These are phyloP conservation scores for Claviceps spartinae DNA, from an alignment of 2,329 filamentous ascomycete genomes.

Conservation along the genomic window DNA sequence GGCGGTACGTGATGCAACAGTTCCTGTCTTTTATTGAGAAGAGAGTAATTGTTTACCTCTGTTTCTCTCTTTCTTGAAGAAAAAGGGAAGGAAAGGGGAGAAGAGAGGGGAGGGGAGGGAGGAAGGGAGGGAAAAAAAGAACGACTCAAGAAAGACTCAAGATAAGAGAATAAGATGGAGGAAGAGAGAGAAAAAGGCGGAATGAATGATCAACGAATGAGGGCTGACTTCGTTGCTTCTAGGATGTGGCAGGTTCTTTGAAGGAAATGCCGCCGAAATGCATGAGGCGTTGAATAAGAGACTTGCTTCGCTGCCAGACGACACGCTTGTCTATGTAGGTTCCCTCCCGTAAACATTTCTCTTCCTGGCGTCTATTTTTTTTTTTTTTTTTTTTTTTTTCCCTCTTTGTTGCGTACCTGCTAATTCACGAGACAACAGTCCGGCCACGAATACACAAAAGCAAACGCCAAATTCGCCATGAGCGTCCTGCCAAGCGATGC, in stretches of 20 bases:
- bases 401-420: background rate
- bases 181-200: background rate
- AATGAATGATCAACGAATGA: background rate
- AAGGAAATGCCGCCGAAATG: constrained; percentile 84
- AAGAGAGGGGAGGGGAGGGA: too few species aligned
- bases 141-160: background rate
- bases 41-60: too few species aligned
- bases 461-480: constrained; percentile 78
- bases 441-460: constrained; percentile 96
- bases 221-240: background rate
- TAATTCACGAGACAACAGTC: constrained; percentile 37
- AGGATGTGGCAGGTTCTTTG: constrained; percentile 95
- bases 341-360: background rate
- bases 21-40: background rate
- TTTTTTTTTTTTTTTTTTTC: background rate
- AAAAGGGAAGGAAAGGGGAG: background rate
- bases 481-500: constrained; percentile 62
- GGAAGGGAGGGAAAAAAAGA: too few species aligned
- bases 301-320: constrained; percentile 66
- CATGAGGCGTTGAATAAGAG: constrained; percentile 81
- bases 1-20: constrained; percentile 37
- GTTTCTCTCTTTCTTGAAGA: background rate
- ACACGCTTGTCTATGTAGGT: constrained; percentile 80
- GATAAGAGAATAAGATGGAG: background rate
- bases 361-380: background rate